Evolutionary conservation across 768 basidiomycete genomes (phyloP), one percentile per base, ranked within the genome.

Genomic region (Agrocybe pediades): DNA sequence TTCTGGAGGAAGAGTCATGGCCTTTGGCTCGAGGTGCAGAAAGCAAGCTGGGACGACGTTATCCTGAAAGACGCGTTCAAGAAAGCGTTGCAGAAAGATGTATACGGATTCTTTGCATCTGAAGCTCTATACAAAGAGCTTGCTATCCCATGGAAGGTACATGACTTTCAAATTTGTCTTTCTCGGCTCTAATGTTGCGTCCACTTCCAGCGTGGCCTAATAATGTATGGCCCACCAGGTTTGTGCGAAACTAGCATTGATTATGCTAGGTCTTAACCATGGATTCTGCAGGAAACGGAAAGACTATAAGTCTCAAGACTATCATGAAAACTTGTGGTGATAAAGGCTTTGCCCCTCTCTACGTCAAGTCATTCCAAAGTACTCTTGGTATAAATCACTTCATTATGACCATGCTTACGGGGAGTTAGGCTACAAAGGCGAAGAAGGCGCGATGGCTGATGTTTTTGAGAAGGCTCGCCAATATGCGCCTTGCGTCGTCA

Each of bases 161-260:
- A 7, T 51, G 41, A 26, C 9, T 13, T 2, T 39, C 27, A 47
- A 23, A 21, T 41, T 24, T 36, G 39, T 54, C 46, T 39, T 49
- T 13, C 9, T 33, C 55, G 7, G 42, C 25, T 17, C 13, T 6
- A 17, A 24, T 33, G 8, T 52, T 15, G 55, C 41, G 11, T 36
- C 15, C 17, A n/a, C 21, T 27, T 19, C 19, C 25, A 92, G 87
- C 85, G 91, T 53, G 92, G 91, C 24, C 66, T 93, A 55, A 91
- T 94, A 64, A 78, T 94, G 79, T 77, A 86, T 55, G 92, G 92
- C 1, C 87, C 90, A n/a, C 88, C 89, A 60, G 87, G 87, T 77
- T 58, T 51, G 69, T 59, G 11, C 11, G 6, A 11, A 21, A 29
- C 6, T 50, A n/a, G 20, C 8, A 46, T 33, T 11, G 16, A 29